phyloP scores from a whole-genome alignment of 495 filamentous ascomycete species.

The Viridothelium virens region DNA sequence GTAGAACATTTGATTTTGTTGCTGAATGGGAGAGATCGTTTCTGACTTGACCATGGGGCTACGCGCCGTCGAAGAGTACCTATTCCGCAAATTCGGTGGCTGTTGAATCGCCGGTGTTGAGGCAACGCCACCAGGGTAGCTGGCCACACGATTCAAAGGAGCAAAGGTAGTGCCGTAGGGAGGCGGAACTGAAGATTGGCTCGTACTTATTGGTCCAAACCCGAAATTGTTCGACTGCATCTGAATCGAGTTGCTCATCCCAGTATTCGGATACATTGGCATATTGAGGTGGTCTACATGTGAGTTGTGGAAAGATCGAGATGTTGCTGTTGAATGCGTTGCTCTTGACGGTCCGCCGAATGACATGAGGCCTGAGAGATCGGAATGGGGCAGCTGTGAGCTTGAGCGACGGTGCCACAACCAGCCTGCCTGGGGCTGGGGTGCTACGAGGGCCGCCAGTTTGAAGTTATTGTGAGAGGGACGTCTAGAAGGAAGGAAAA shows the following conservation, averaged over 20 bases:
- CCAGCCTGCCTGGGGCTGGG: constrained; percentile 23
- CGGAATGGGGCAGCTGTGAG: constrained; percentile 26
- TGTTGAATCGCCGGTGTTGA: constrained; percentile 6
- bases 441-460: constrained; percentile 27
- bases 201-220: constrained; percentile 25
- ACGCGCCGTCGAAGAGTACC: constrained; percentile 15
- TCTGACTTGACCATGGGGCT: constrained; percentile 34
- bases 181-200: constrained; percentile 28
- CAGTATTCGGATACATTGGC: constrained; percentile 24
- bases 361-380: constrained; percentile 23
- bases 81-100: constrained; percentile 18
- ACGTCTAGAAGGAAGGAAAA: not conserved
- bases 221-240: constrained; percentile 28
- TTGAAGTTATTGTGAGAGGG: not conserved
- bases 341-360: constrained; percentile 24
- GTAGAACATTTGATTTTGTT: constrained; percentile 26
- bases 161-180: constrained; percentile 20
- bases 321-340: constrained; percentile 17
- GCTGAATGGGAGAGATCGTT: constrained; percentile 29
- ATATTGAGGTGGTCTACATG: constrained; percentile 27
- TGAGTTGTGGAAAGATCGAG: constrained; percentile 23
- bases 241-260: constrained; percentile 19
- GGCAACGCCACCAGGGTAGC: constrained; percentile 16
- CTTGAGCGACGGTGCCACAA: constrained; percentile 29
- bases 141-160: constrained; percentile 16